Percentiles rank a stretch among this genome's conserved stretches.
Conservation (phyloP, 768 basidiomycete genomes). For the Suillus brevipes region DNA sequence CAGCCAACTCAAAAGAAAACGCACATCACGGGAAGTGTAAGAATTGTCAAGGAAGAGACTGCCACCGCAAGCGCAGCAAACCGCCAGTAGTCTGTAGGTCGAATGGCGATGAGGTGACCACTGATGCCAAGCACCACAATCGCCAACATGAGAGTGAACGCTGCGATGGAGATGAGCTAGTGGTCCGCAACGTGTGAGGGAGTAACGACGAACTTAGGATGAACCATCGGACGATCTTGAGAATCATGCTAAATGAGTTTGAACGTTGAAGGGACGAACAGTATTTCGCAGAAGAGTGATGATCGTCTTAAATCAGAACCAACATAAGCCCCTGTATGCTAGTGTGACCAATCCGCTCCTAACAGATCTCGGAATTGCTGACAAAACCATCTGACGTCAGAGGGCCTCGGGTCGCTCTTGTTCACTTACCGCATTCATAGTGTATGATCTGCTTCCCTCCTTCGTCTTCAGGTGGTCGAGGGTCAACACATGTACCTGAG, state of each 20-base stretch:
- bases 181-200: too few relatives aligned
- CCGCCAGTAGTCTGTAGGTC: slow-evolving; percentile 17
- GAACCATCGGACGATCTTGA: neutral
- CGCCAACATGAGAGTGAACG: slow-evolving; percentile 21
- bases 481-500: neutral
- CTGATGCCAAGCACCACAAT: slow-evolving; percentile 33
- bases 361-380: neutral
- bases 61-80: slow-evolving; percentile 35
- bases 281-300: neutral
- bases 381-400: slow-evolving; percentile 5
- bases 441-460: neutral
- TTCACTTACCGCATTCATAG: neutral
- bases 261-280: neutral
- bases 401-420: neutral
- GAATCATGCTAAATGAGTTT: neutral
- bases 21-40: slow-evolving; percentile 32
- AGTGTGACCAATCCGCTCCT: neutral
- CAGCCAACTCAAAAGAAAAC: neutral
- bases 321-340: neutral
- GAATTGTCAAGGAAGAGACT: slow-evolving; percentile 25
- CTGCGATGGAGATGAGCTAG: slow-evolving; percentile 13
- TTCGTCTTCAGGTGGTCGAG: neutral
- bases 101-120: slow-evolving; percentile 26
- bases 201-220: neutral
- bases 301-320: neutral